Conservation (phyloP, 1,284 basidiomycete species). For the Rhodotorula sp. region DNA sequence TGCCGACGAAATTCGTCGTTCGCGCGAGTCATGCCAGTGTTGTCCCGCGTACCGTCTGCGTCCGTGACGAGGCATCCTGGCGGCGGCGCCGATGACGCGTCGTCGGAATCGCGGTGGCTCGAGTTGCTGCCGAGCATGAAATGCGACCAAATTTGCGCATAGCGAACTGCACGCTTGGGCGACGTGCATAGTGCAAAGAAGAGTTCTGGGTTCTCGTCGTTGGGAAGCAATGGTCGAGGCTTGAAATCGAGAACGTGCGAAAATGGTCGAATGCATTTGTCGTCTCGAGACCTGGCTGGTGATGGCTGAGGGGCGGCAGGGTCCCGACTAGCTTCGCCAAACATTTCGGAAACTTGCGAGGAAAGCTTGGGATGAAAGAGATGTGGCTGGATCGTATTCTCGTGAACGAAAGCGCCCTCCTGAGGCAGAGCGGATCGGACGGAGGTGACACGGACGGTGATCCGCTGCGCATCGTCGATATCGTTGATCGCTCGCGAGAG, state of each 20-base stretch:
- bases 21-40: constrained; percentile 2
- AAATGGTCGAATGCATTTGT: neutral
- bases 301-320: too few relatives aligned
- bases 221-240: neutral
- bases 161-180: constrained; percentile 18
- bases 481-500: neutral
- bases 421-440: neutral
- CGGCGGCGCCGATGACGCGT: neutral
- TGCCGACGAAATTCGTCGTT: constrained; percentile 17
- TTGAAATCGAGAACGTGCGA: neutral
- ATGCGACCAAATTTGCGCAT: constrained; percentile 20
- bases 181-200: constrained; percentile 32
- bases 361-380: neutral
- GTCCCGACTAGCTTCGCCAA: neutral
- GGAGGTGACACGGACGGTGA: neutral
- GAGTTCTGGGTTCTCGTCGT: constrained; percentile 3
- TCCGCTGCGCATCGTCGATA: neutral
- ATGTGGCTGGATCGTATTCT: neutral
- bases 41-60: constrained; percentile 11
- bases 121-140: constrained; percentile 14
- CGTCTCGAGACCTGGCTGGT: neutral
- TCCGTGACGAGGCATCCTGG: constrained; percentile 30
- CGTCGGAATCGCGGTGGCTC: neutral
- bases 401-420: neutral
- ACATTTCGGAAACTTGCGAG: neutral